Percentiles rank a stretch among this genome's conserved stretches.
Evolutionary conservation across 148 eudicot genomes (phyloP).

Genomic region (Nyssa sinensis): DNA sequence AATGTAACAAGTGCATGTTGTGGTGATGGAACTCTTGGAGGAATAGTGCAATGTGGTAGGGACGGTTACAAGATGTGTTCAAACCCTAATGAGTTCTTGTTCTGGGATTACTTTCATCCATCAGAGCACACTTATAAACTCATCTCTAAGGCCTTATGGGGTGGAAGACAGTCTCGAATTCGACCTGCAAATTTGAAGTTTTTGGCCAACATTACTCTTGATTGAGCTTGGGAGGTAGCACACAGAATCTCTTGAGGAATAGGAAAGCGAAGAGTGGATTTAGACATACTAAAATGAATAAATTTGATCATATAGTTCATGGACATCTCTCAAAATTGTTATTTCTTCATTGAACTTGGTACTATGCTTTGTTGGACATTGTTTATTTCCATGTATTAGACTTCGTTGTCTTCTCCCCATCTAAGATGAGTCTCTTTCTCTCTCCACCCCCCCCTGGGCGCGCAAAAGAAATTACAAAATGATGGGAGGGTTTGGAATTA

Average conservation of each 20-base stretch:
- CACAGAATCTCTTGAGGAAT: not conserved
- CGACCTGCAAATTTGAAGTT: conserved; percentile 52
- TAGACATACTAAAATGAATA: too few relatives aligned
- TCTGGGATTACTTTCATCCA: conserved; percentile 72
- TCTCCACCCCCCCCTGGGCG: too few relatives aligned
- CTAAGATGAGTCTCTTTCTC: too few relatives aligned
- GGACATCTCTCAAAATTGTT: too few relatives aligned
- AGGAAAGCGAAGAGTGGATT: too few relatives aligned
- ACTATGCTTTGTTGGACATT: too few relatives aligned
- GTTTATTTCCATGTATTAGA: too few relatives aligned
- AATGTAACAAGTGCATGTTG: conserved; percentile 56
- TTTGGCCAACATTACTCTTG: conserved; percentile 29
- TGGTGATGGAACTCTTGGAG: conserved; percentile 55
- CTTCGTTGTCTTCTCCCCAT: too few relatives aligned
- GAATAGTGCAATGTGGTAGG: conserved; percentile 52
- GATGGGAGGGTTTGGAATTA: too few relatives aligned
- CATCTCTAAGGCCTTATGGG: conserved; percentile 49
- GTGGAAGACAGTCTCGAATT: conserved; percentile 21
- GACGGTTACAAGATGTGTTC: conserved; percentile 44
- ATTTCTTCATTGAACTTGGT: too few relatives aligned
- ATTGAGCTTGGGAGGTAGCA: not conserved
- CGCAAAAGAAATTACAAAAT: too few relatives aligned
- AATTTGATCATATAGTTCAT: too few relatives aligned
- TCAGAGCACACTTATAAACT: conserved; percentile 49
- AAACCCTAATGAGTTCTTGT: conserved; percentile 44